A percentile compares a stretch with the other conserved stretches of the same genome.
These are phyloP conservation scores for Colletotrichum euphorbiae DNA, from an alignment of 2,329 filamentous ascomycete genomes.

Conservation along the genomic window DNA sequence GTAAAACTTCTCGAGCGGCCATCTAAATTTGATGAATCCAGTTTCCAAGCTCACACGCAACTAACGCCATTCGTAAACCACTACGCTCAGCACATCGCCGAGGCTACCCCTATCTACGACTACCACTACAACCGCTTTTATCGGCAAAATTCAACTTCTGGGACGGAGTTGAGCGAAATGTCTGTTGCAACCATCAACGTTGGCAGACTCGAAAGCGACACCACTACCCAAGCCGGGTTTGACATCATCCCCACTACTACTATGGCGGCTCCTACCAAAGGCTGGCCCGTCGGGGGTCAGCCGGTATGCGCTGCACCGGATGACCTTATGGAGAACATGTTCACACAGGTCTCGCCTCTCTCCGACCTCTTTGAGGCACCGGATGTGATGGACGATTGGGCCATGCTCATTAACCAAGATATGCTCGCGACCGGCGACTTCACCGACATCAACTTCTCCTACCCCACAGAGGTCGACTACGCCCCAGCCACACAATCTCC, in stretches of 20 bases:
- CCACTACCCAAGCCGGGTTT: slow-evolving; percentile 16
- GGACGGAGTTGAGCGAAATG: slow-evolving; percentile 20
- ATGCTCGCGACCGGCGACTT: slow-evolving; percentile 29
- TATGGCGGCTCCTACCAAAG: slow-evolving; percentile 32
- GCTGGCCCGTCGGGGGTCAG: slow-evolving; percentile 27
- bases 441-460: slow-evolving; percentile 1
- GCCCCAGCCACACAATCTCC: neutral
- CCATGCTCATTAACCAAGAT: slow-evolving; percentile 34
- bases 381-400: slow-evolving; percentile 31
- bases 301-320: slow-evolving; percentile 33
- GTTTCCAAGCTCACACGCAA: slow-evolving; percentile 36
- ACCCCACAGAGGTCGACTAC: neutral
- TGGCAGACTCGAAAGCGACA: slow-evolving; percentile 21
- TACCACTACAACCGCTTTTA: slow-evolving; percentile 4
- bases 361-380: slow-evolving; percentile 32
- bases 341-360: slow-evolving; percentile 24
- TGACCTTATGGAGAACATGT: slow-evolving; percentile 31
- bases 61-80: slow-evolving; percentile 32
- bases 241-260: slow-evolving; percentile 11
- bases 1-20: slow-evolving; percentile 41
- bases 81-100: slow-evolving; percentile 33
- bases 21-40: slow-evolving; percentile 38
- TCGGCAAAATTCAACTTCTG: slow-evolving; percentile 25
- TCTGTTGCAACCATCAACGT: slow-evolving; percentile 19
- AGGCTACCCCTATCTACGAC: slow-evolving; percentile 30